Conservation (phyloP, 2,329 filamentous ascomycete species). For the Colletotrichum liriopes region DNA sequence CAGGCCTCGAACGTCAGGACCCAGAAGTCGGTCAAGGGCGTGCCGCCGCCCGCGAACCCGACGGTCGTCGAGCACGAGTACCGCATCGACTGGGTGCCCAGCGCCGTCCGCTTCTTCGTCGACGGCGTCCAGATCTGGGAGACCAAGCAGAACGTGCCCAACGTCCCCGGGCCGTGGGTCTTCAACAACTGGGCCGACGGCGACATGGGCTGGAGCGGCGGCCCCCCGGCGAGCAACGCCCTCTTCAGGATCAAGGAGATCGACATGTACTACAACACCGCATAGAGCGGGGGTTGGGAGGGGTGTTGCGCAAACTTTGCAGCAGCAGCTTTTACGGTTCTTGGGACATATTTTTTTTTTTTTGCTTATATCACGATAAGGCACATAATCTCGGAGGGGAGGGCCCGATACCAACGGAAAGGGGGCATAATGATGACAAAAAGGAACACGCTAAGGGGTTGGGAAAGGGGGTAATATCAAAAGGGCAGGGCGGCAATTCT, state of each 20-base stretch:
- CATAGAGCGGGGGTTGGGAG: neutral
- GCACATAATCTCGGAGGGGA: too few species aligned
- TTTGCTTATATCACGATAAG: too few species aligned
- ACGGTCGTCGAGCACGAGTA: conserved; percentile 52
- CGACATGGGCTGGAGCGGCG: conserved; percentile 50
- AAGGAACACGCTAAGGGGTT: neutral
- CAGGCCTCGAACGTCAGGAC: conserved; percentile 47
- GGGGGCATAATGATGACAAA: neutral
- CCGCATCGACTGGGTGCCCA: conserved; percentile 50
- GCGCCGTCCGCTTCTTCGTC: conserved; percentile 46
- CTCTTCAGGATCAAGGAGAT: conserved; percentile 40
- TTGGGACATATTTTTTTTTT: neutral
- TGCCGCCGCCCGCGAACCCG: conserved; percentile 44
- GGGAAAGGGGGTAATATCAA: neutral
- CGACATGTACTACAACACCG: conserved; percentile 51
- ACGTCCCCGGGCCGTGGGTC: conserved; percentile 48
- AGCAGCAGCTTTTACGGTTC: neutral
- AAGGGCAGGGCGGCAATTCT: neutral
- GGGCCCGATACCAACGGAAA: neutral
- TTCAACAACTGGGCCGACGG: conserved; percentile 54
- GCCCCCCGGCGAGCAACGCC: conserved; percentile 48
- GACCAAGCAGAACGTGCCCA: conserved; percentile 48
- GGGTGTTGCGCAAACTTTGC: neutral
- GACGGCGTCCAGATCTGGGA: conserved; percentile 48
- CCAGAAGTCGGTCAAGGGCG: conserved; percentile 34